Percentiles rank a stretch among this genome's conserved stretches.
Conservation (phyloP, 2,329 filamentous ascomycete genomes). For the Pyrenophora seminiperda region DNA sequence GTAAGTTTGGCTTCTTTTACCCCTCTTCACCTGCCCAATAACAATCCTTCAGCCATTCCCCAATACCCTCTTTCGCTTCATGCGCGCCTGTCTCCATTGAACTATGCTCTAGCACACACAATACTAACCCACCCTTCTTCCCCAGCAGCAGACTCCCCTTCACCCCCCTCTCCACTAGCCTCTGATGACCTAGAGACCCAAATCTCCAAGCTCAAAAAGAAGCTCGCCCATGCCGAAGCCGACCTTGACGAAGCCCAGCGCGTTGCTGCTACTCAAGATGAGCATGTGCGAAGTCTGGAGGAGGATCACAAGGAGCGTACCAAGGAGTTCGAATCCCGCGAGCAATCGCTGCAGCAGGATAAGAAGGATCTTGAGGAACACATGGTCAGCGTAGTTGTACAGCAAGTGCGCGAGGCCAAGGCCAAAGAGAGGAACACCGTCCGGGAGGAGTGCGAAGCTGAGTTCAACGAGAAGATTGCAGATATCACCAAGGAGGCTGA, state of each 20-base stretch:
- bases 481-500: slow-evolving; percentile 24
- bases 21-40: slow-evolving; percentile 31
- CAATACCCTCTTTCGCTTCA: slow-evolving; percentile 27
- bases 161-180: slow-evolving; percentile 36
- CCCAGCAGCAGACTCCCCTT: slow-evolving; percentile 32
- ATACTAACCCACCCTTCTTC: slow-evolving; percentile 30
- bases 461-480: slow-evolving; percentile 39
- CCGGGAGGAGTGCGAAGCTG: slow-evolving; percentile 42
- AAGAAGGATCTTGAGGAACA: slow-evolving; percentile 50
- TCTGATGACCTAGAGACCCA: slow-evolving; percentile 39
- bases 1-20: slow-evolving; percentile 20
- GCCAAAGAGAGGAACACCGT: slow-evolving; percentile 45
- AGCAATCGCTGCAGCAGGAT: slow-evolving; percentile 39
- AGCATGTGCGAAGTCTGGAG: slow-evolving; percentile 39
- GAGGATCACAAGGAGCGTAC: slow-evolving; percentile 43
- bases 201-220: slow-evolving; percentile 41
- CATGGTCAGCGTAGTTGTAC: slow-evolving; percentile 50
- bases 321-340: slow-evolving; percentile 39
- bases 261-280: slow-evolving; percentile 35
- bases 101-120: slow-evolving; percentile 22
- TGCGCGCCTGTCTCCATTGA: slow-evolving; percentile 17
- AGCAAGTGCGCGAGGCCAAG: slow-evolving; percentile 49
- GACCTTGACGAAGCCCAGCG: slow-evolving; percentile 45
- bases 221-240: slow-evolving; percentile 35
- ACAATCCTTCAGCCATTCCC: slow-evolving; percentile 27